Evolutionary conservation across 257 asterid genomes (phyloP), one percentile per base, ranked within the genome.

Genomic region (Forsythia suspensa): DNA sequence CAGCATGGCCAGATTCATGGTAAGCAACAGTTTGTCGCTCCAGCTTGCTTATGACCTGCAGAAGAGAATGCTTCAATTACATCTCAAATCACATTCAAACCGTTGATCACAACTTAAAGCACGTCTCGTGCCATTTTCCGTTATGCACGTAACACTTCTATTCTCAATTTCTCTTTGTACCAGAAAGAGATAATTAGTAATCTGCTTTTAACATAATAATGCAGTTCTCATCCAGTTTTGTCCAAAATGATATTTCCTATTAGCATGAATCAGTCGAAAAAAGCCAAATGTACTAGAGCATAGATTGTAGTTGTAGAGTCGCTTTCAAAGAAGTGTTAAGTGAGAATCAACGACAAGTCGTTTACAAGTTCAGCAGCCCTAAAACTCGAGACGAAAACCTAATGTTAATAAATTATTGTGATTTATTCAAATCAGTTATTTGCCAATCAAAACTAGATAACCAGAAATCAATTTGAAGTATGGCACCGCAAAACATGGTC

Each of bases 1-100:
- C 96, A 80, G 98, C 98, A 82, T 95, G 98, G 18, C 98, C 97
- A 57, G 98, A 88, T 87, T 95, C 98, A 79, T 95, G 98, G 86
- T 91, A 93, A 70, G 99, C 99, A 73, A 93, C 96, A 48, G 97
- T 95, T 29, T 85, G 85, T 8, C 97, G 83, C 77, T 92, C 98
- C 21, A 84, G 37, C 87, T 87, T 89, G 90, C 92, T 92, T 42
- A 95, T 88, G 71, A 95, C 96, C 99, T 95, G 89, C 65, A 80
- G 69, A 36, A 78, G 61, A 34, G 68, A 41, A 66, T n/a, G 69
- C 16, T 24, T 61, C 69, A 61, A 61, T 20, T 3, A 16, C 9
- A 57, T 61, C 69, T 24, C 37, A 20, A 61, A 20, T 24, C 13
- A 24, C 69, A 24, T 21, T 10, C 38, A 61, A 20, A 61, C 38